Evolutionary conservation across 805 yeast genomes (phyloP).

Genomic region (Zygotorulaspora sp.): DNA sequence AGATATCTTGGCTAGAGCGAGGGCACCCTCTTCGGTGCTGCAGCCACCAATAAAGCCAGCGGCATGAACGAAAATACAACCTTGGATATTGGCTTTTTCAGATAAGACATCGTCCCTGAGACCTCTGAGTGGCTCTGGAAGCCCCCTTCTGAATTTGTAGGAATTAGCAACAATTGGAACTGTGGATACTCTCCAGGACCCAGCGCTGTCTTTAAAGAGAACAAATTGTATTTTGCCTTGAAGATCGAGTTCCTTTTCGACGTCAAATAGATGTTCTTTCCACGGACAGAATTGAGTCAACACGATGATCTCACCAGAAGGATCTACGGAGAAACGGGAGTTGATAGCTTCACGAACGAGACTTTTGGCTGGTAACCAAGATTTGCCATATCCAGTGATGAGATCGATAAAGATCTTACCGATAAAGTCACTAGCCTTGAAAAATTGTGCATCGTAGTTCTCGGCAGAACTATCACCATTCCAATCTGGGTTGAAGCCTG

Average conservation of each 20-base stretch:
- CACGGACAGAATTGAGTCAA: constrained; percentile 83
- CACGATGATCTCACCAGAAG: constrained; percentile 67
- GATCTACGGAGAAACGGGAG: constrained; percentile 53
- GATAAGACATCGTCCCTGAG: constrained; percentile 81
- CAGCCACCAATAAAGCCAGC: constrained; percentile 98
- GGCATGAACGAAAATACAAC: constrained; percentile 89
- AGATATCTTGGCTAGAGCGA: constrained; percentile 60
- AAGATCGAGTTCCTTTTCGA: constrained; percentile 58
- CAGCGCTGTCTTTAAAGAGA: constrained; percentile 68
- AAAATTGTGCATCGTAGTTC: constrained; percentile 61
- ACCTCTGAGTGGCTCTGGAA: constrained; percentile 95
- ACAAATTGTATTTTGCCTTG: constrained; percentile 66
- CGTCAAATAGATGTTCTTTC: constrained; percentile 83
- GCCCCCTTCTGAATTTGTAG: constrained; percentile 78
- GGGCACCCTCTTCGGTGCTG: constrained; percentile 68
- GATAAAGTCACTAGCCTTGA: constrained; percentile 72
- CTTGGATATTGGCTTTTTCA: constrained; percentile 71
- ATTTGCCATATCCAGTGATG: constrained; percentile 66
- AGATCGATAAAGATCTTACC: constrained; percentile 71
- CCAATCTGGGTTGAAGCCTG: constrained; percentile 84
- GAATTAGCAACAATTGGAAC: constrained; percentile 77
- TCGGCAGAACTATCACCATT: constrained; percentile 61
- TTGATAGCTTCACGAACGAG: constrained; percentile 69
- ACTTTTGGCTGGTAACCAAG: constrained; percentile 88
- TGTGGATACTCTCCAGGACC: constrained; percentile 82